Evolutionary conservation across 2,329 filamentous ascomycete genomes (phyloP).

Genomic region (Colletotrichum filicis): DNA sequence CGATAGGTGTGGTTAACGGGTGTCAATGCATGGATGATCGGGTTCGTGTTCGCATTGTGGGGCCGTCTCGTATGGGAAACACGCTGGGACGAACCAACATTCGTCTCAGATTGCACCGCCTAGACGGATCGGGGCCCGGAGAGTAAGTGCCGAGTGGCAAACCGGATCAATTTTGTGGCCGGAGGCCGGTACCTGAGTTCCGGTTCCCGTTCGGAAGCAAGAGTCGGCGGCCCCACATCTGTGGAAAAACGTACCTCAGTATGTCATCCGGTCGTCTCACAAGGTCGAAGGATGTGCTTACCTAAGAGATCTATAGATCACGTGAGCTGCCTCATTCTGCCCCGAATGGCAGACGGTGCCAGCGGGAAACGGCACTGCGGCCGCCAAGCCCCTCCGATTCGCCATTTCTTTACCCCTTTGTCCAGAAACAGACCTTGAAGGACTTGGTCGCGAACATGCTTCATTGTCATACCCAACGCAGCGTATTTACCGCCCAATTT

Average conservation of each 20-base stretch:
- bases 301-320: too few relatives aligned
- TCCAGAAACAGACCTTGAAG: not conserved
- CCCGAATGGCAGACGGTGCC: not conserved
- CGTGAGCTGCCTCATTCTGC: too few relatives aligned
- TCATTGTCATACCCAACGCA: not conserved
- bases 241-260: not conserved
- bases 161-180: not conserved
- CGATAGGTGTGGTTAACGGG: not conserved
- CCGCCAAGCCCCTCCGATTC: constrained; percentile 14
- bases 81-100: constrained; percentile 2
- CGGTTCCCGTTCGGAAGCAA: not conserved
- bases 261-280: not conserved
- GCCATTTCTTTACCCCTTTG: not conserved
- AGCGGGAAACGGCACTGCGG: not conserved
- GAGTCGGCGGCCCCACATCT: not conserved
- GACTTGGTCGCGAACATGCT: constrained; percentile 3
- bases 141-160: not conserved
- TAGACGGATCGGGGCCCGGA: not conserved
- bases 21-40: constrained; percentile 13
- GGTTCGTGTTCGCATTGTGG: constrained; percentile 28
- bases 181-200: not conserved
- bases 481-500: not conserved
- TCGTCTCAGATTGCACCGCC: not conserved
- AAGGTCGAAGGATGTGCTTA: too few relatives aligned
- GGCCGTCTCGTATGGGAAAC: constrained; percentile 1